Evolutionary conservation across 2,329 filamentous ascomycete genomes (phyloP).

Genomic region (Escovopsis sp.): DNA sequence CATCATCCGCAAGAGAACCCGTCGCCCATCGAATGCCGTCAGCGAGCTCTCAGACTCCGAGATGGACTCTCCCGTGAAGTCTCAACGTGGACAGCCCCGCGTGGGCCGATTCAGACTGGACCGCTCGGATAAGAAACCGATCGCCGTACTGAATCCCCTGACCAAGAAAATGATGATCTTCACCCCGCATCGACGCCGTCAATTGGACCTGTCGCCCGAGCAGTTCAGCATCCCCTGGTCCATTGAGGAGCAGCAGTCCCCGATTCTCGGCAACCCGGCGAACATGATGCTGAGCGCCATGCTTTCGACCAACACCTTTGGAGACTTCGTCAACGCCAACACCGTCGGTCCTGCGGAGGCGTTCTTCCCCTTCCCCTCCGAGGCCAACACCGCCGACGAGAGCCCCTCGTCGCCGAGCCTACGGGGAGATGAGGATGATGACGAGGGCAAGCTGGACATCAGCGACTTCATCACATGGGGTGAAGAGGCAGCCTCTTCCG

Average conservation of each 20-base stretch:
- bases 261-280: constrained; percentile 50
- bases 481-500: constrained; percentile 38
- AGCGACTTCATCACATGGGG: constrained; percentile 61
- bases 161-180: constrained; percentile 50
- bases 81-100: constrained; percentile 35
- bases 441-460: constrained; percentile 47
- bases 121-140: constrained; percentile 38
- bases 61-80: constrained; percentile 28
- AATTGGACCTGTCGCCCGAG: constrained; percentile 38
- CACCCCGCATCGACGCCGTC: constrained; percentile 33
- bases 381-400: constrained; percentile 38
- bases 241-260: constrained; percentile 27
- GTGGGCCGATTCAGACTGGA: constrained; percentile 39
- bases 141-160: constrained; percentile 40
- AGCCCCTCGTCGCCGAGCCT: constrained; percentile 22
- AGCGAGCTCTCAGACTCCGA: constrained; percentile 36
- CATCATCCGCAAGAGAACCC: constrained; percentile 31
- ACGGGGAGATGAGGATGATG: constrained; percentile 45
- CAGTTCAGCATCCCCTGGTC: constrained; percentile 35
- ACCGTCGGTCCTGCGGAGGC: constrained; percentile 60
- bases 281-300: constrained; percentile 70
- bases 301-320: constrained; percentile 39
- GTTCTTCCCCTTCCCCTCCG: constrained; percentile 54
- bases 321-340: constrained; percentile 44
- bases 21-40: constrained; percentile 21